A percentile compares a stretch with the other conserved stretches of the same genome.
phyloP scores from a whole-genome alignment of 2,329 filamentous ascomycete genomes.

The Sporothrix inflata region DNA sequence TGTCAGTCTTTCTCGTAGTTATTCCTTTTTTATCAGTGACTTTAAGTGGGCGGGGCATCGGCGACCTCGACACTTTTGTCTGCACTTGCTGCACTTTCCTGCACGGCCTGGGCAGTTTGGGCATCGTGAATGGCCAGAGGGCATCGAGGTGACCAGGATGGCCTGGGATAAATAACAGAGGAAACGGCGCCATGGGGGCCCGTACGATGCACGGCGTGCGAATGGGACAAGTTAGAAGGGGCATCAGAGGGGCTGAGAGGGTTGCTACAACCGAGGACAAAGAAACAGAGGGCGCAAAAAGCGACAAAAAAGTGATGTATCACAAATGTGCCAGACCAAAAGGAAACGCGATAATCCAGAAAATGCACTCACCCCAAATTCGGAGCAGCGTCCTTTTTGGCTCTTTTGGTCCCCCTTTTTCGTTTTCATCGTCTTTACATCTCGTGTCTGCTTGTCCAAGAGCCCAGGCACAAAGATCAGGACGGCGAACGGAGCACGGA shows the following conservation, averaged over 20 bases:
- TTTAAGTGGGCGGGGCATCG: not conserved
- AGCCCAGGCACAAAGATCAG: not conserved
- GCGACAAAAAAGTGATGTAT: conserved; percentile 8
- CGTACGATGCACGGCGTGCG: not conserved
- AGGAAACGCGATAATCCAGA: not conserved
- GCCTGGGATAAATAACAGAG: not conserved
- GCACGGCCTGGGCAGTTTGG: not conserved
- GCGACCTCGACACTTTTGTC: not conserved
- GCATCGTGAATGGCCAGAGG: conserved; percentile 8
- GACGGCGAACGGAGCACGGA: conserved; percentile 1
- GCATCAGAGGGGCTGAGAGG: conserved; percentile 1
- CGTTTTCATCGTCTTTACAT: not conserved
- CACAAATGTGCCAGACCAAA: conserved; percentile 2
- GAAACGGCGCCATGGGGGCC: not conserved
- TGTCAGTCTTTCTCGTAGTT: too few species aligned
- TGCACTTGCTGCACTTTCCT: not conserved
- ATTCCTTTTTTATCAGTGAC: not conserved
- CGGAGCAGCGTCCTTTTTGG: not conserved
- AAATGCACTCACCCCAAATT: not conserved
- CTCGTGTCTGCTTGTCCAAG: not conserved
- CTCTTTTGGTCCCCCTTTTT: not conserved
- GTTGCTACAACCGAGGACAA: not conserved
- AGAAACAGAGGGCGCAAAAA: not conserved
- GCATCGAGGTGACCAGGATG: not conserved
- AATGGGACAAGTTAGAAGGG: not conserved